A percentile compares a stretch with the other conserved stretches of the same genome.
Conservation (phyloP, 2,329 filamentous ascomycete genomes). For the Cladosporium austrohemisphaericum region DNA sequence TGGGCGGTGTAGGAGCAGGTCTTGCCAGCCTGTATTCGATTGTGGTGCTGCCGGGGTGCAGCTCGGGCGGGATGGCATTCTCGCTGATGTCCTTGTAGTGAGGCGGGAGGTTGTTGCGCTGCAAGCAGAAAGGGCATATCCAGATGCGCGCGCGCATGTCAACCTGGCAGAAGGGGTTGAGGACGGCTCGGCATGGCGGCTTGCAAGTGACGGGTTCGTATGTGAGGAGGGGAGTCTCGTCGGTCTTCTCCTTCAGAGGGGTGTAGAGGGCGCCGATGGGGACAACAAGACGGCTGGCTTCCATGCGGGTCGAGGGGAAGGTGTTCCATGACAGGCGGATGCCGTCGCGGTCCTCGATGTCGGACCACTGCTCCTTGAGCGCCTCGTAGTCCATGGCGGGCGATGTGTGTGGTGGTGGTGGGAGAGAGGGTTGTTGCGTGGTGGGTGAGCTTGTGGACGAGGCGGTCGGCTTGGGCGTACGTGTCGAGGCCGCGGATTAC, state of each 20-base stretch:
- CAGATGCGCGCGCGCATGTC: conserved; percentile 79
- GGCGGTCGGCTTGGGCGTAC: conserved; percentile 14
- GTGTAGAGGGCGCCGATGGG: conserved; percentile 96
- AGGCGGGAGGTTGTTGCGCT: conserved; percentile 74
- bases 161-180: conserved; percentile 94
- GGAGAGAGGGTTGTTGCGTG: conserved; percentile 12
- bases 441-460: conserved; percentile 4
- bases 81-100: conserved; percentile 89
- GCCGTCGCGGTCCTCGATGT: conserved; percentile 94
- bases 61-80: conserved; percentile 76
- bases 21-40: conserved; percentile 81
- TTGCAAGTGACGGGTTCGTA: conserved; percentile 98
- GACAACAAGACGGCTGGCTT: conserved; percentile 50
- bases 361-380: conserved; percentile 92
- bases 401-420: conserved; percentile 15
- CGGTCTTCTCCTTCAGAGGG: conserved; percentile 88
- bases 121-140: conserved; percentile 87
- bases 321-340: conserved; percentile 98
- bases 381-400: conserved; percentile 82
- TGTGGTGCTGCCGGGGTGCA: conserved; percentile 79
- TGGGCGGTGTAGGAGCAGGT: conserved; percentile 79
- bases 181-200: conserved; percentile 85
- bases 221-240: conserved; percentile 74
- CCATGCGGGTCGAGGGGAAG: conserved; percentile 96
- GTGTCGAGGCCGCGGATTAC: conserved; percentile 15